Evolutionary conservation across 2,329 filamentous ascomycete genomes (phyloP), one percentile per base, ranked within the genome.

Genomic region (Ophiocordyceps unilateralis): DNA sequence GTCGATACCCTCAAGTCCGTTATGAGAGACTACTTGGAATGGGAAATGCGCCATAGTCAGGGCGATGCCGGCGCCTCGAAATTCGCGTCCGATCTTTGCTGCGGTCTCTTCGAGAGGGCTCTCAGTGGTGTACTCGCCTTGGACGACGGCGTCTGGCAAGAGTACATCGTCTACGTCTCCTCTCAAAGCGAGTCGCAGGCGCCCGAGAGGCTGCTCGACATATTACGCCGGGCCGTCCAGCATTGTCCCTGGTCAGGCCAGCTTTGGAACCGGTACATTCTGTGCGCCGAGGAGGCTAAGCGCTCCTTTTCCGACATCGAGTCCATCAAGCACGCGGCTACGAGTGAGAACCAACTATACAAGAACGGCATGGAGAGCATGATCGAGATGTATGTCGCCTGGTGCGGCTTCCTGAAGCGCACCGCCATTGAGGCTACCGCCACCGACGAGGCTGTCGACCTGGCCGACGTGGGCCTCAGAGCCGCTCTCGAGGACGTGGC

Each of bases 241-340:
- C 91, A 96, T 60, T 94, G 89, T 52, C 88, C 91, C 2, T 93
- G 87, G 82, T 93, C 87, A 7, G 91, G 91, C 15, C 72, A 76
- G 23, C 70, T 98, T 7, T 98, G 91, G 91, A 84, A 85, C 7
- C 79, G 89, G 50, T 88, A 88, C 49, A 81, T 98, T 22, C 64
- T 95, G 42, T 81, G 79, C 19, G 83, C 86, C 4, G 91, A 96
- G 61, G 76, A 84, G 39, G 81, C 84, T 46, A 74, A 75, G 28
- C 73, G 80, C 48, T 70, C 81, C 0, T 94, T 93, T 53, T 69
- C 80, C 21, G 81, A 84, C 41, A 84, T 96, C 42, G 85, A 93
- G 52, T 72, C 78, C 36, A 87, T 95, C 58, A 98, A 98, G 61
- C 86, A 95, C 59, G 79, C 80, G 38, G 91, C 91, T 7, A 96